Conservation (phyloP, 164 flowering plant species). For the Sextonia rubra region DNA sequence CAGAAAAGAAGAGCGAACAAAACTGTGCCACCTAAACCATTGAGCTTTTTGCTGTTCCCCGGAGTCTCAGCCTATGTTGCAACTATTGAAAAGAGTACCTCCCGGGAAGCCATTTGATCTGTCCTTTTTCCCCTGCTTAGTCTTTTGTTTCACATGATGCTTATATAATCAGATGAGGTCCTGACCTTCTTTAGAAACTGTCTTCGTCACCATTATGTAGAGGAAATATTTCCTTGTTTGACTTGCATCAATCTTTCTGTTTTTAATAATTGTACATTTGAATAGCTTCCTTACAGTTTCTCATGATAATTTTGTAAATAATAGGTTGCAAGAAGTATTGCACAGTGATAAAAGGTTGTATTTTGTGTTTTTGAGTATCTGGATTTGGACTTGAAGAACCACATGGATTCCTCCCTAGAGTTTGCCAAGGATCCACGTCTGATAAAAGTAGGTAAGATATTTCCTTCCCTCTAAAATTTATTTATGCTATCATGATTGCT, state of each 20-base stretch:
- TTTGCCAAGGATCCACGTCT: slow-evolving; percentile 67
- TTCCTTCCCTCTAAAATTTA: slow-evolving; percentile 14
- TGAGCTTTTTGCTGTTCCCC: background rate
- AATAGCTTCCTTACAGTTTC: background rate
- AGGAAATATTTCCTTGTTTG: too few species aligned
- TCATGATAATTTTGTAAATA: background rate
- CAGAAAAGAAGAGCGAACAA: background rate
- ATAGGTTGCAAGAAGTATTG: slow-evolving; percentile 92
- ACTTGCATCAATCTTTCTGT: too few species aligned
- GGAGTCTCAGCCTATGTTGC: background rate
- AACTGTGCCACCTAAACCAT: background rate
- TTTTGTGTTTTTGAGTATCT: slow-evolving; percentile 92
- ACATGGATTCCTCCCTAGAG: slow-evolving; percentile 94
- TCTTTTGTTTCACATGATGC: background rate
- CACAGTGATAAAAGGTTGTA: slow-evolving; percentile 91
- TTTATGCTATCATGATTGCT: background rate
- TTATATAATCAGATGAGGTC: too few species aligned
- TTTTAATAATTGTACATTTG: too few species aligned
- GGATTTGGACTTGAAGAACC: slow-evolving; percentile 94
- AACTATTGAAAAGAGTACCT: background rate
- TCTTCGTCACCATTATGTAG: too few species aligned
- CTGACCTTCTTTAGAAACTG: too few species aligned
- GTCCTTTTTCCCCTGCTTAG: background rate
- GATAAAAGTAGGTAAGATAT: slow-evolving; percentile 60
- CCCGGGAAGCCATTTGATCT: background rate